phyloP scores from a whole-genome alignment of 179 eudicot genomes.

The Sideroxylon spinosum region DNA sequence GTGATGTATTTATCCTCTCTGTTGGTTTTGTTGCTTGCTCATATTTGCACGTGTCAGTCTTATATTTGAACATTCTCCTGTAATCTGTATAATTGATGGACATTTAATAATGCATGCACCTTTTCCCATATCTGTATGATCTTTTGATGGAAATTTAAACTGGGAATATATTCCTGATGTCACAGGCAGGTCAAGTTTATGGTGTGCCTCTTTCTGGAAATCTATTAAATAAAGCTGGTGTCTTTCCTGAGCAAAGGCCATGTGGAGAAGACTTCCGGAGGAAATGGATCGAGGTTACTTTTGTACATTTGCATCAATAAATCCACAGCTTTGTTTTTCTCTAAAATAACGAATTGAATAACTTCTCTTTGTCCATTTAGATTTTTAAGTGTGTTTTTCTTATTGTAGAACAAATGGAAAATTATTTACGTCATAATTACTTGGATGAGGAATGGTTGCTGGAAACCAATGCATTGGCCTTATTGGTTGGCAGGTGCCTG shows the following conservation, averaged over 20 bases:
- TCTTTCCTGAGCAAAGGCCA: constrained; percentile 79
- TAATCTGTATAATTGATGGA: neutral
- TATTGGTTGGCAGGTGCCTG: neutral
- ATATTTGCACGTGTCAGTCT: neutral
- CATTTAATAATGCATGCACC: neutral
- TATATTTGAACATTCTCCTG: neutral
- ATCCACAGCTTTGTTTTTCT: neutral
- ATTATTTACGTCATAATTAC: neutral
- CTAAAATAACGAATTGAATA: neutral
- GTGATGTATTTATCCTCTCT: constrained; percentile 32
- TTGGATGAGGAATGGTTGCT: neutral
- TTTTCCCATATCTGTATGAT: neutral
- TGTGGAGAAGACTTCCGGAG: constrained; percentile 81
- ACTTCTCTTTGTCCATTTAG: neutral
- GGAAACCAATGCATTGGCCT: neutral
- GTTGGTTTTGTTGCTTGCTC: neutral
- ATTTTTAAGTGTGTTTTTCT: neutral
- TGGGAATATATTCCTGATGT: constrained; percentile 12
- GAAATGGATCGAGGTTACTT: constrained; percentile 96
- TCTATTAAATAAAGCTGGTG: constrained; percentile 62
- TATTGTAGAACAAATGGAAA: neutral
- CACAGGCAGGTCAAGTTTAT: constrained; percentile 98
- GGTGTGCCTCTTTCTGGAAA: constrained; percentile 89
- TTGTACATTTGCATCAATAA: neutral
- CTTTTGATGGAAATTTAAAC: constrained; percentile 10